These are phyloP conservation scores for Fusarium paranaense DNA, from an alignment of 2,329 filamentous ascomycete genomes.

Conservation along the genomic window DNA sequence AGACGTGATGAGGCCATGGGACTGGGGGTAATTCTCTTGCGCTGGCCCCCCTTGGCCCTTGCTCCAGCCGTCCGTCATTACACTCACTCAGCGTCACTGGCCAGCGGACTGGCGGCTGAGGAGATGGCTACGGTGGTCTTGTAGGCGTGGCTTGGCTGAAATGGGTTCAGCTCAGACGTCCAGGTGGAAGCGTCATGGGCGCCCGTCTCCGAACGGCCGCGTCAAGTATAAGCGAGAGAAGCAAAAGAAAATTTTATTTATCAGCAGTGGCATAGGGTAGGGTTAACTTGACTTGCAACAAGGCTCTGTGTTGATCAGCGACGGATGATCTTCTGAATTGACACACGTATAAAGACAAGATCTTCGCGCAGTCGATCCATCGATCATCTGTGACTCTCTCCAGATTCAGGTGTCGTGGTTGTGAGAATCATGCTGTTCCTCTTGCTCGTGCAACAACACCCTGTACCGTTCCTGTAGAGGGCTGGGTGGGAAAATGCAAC, in stretches of 20 bases:
- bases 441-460: slow-evolving; percentile 5
- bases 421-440: background rate
- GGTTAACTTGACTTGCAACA: background rate
- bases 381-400: background rate
- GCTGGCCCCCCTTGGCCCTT: slow-evolving; percentile 7
- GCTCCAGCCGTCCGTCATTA: slow-evolving; percentile 27
- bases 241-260: background rate
- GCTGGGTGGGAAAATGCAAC: slow-evolving; percentile 11
- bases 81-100: slow-evolving; percentile 4
- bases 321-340: background rate
- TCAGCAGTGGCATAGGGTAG: slow-evolving; percentile 6
- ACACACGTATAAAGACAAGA: background rate
- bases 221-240: slow-evolving; percentile 4
- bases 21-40: slow-evolving; percentile 8
- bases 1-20: slow-evolving; percentile 20
- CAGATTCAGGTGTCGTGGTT: background rate
- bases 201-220: slow-evolving; percentile 9
- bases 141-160: slow-evolving; percentile 17
- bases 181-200: slow-evolving; percentile 24
- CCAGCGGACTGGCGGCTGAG: slow-evolving; percentile 16
- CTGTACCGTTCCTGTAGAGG: background rate
- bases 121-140: slow-evolving; percentile 17
- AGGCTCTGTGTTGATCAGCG: background rate
- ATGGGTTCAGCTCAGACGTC: background rate
- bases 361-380: background rate